A percentile compares a stretch with the other conserved stretches of the same genome.
These are phyloP conservation scores for Albizia julibrissin DNA, from an alignment of 306 rosid species.

Conservation along the genomic window DNA sequence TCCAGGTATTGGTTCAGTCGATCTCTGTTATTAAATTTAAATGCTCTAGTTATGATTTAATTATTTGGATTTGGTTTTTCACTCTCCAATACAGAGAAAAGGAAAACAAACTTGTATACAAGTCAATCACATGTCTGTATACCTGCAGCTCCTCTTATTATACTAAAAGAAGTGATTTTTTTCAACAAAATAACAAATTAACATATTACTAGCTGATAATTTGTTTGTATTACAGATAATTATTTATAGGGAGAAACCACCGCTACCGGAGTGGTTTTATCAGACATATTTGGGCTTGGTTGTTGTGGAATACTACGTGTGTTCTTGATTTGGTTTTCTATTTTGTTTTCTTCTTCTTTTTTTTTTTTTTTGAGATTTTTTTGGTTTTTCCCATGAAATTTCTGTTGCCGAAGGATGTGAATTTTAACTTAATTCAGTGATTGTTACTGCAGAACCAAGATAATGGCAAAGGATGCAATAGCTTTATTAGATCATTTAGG, in stretches of 20 bases:
- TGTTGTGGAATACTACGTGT: background rate
- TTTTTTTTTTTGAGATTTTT: no score
- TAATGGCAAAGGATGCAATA: slow-evolving; percentile 90
- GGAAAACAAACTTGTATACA: background rate
- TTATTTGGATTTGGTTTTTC: background rate
- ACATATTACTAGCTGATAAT: background rate
- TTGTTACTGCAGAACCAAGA: slow-evolving; percentile 72
- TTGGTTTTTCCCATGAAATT: background rate
- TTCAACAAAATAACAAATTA: no score
- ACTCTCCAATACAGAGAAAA: background rate
- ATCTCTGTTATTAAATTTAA: background rate
- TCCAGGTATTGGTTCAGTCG: background rate
- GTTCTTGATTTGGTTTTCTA: background rate
- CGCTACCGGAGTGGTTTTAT: background rate
- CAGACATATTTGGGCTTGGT: background rate
- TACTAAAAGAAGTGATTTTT: no score
- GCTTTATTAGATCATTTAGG: slow-evolving; percentile 86
- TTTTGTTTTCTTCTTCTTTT: no score
- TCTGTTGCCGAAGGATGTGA: background rate
- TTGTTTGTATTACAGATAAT: background rate
- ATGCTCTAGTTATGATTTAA: background rate
- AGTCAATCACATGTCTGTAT: background rate
- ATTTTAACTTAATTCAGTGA: slow-evolving; percentile 4
- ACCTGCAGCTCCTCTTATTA: no score
- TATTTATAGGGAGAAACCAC: background rate